phyloP scores from a whole-genome alignment of 768 basidiomycete genomes.

The Calocybe gangraenosa region DNA sequence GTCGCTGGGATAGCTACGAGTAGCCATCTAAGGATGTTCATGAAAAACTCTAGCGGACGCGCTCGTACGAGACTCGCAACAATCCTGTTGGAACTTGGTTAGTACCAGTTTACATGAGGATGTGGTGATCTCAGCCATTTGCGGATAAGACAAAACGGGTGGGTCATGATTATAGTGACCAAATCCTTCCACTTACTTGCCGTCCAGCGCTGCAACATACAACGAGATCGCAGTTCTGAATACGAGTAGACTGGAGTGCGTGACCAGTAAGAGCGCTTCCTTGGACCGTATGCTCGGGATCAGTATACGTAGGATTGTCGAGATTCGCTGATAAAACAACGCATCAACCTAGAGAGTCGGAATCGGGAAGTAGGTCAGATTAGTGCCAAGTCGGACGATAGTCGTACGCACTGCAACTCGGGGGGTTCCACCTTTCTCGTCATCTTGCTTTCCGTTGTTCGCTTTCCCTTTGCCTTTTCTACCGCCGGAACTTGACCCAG shows the following conservation, averaged over 20 bases:
- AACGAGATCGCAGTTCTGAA: slow-evolving; percentile 89
- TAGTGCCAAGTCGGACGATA: not conserved
- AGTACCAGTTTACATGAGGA: not conserved
- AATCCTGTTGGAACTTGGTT: slow-evolving; percentile 49
- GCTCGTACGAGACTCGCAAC: slow-evolving; percentile 93
- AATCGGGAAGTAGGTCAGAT: slow-evolving; percentile 1
- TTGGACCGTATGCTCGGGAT: slow-evolving; percentile 83
- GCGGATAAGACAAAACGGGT: not conserved
- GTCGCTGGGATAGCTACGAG: slow-evolving; percentile 91
- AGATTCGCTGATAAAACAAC: slow-evolving; percentile 80
- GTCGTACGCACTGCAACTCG: slow-evolving; percentile 60
- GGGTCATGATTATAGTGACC: not conserved
- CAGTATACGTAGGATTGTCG: slow-evolving; percentile 76
- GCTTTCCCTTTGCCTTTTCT: slow-evolving; percentile 35
- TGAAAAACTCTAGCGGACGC: slow-evolving; percentile 69
- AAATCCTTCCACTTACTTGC: slow-evolving; percentile 52
- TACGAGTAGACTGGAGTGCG: slow-evolving; percentile 87
- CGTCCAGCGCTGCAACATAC: slow-evolving; percentile 92
- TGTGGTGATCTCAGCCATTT: not conserved
- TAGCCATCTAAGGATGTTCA: slow-evolving; percentile 87
- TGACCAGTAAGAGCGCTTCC: slow-evolving; percentile 80
- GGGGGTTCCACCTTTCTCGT: slow-evolving; percentile 35
- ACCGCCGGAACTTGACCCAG: slow-evolving; percentile 28
- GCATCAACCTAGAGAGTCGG: slow-evolving; percentile 68
- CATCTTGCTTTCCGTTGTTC: slow-evolving; percentile 21